phyloP scores from a whole-genome alignment of 345 rosid species.

The Sisymbrium irio region DNA sequence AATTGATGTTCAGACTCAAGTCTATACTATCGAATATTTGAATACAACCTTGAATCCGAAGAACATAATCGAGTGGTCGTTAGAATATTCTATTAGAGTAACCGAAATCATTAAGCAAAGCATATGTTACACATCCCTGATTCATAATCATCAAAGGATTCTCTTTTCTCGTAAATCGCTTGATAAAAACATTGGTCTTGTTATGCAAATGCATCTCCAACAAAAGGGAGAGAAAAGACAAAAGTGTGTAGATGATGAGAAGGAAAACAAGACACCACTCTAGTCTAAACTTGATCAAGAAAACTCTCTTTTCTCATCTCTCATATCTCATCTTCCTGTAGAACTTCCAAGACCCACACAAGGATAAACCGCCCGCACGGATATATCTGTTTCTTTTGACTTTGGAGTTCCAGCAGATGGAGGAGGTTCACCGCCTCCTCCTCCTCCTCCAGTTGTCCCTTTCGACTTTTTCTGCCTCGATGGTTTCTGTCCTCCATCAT shows the following conservation, averaged over 20 bases:
- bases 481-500: neutral
- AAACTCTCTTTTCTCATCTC: neutral
- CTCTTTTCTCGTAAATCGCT: conserved; percentile 3
- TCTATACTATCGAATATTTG: neutral
- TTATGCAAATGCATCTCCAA: conserved; percentile 14
- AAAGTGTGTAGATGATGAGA: conserved; percentile 17
- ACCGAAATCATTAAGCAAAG: conserved; percentile 5
- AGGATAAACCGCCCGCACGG: conserved; percentile 15
- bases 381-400: conserved; percentile 22
- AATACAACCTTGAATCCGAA: neutral
- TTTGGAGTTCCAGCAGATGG: neutral
- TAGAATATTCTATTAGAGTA: neutral
- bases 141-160: conserved; percentile 21
- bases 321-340: conserved; percentile 24
- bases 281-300: conserved; percentile 17
- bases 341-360: conserved; percentile 31
- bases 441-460: conserved; percentile 2
- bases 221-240: neutral
- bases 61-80: neutral
- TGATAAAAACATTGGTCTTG: conserved; percentile 20
- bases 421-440: conserved; percentile 14
- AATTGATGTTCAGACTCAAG: neutral
- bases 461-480: conserved; percentile 19
- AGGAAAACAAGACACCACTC: conserved; percentile 20
- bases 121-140: conserved; percentile 19